These are phyloP conservation scores for Ganoderma lucidum DNA, from an alignment of 1,284 basidiomycete species.

Conservation along the genomic window DNA sequence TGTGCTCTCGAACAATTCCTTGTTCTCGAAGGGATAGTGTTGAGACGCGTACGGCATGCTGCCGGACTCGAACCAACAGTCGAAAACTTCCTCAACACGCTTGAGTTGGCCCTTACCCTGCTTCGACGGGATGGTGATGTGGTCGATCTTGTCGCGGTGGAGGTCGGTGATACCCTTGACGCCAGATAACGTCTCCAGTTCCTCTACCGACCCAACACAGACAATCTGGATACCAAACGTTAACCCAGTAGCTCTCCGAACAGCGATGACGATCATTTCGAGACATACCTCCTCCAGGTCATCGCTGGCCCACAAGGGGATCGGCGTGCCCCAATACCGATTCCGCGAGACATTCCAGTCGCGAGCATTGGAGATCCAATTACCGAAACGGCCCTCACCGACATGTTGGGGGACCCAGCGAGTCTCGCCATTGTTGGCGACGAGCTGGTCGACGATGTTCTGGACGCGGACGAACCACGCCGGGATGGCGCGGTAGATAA, in stretches of 20 bases:
- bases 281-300: slow-evolving; percentile 85
- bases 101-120: slow-evolving; percentile 89
- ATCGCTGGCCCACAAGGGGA: slow-evolving; percentile 96
- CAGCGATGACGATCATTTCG: too few species aligned
- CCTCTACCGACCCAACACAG: slow-evolving; percentile 87
- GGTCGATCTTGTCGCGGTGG: slow-evolving; percentile 95
- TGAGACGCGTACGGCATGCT: slow-evolving; percentile 99
- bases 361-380: slow-evolving; percentile 96
- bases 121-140: slow-evolving; percentile 95
- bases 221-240: slow-evolving; percentile 65
- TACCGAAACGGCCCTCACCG: slow-evolving; percentile 94
- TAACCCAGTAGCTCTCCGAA: background rate
- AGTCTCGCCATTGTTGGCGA: slow-evolving; percentile 91
- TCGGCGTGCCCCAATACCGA: slow-evolving; percentile 99
- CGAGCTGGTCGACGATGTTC: slow-evolving; percentile 85
- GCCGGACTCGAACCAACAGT: slow-evolving; percentile 99
- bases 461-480: slow-evolving; percentile 96
- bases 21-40: slow-evolving; percentile 99
- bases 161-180: slow-evolving; percentile 89
- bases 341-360: slow-evolving; percentile 99
- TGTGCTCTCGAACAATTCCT: slow-evolving; percentile 82
- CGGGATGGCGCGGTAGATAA: slow-evolving; percentile 97
- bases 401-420: slow-evolving; percentile 95
- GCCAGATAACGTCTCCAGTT: slow-evolving; percentile 91
- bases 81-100: slow-evolving; percentile 97